These are phyloP conservation scores for Ophiostoma novo-ulmi DNA, from an alignment of 2,329 filamentous ascomycete species.

Conservation along the genomic window DNA sequence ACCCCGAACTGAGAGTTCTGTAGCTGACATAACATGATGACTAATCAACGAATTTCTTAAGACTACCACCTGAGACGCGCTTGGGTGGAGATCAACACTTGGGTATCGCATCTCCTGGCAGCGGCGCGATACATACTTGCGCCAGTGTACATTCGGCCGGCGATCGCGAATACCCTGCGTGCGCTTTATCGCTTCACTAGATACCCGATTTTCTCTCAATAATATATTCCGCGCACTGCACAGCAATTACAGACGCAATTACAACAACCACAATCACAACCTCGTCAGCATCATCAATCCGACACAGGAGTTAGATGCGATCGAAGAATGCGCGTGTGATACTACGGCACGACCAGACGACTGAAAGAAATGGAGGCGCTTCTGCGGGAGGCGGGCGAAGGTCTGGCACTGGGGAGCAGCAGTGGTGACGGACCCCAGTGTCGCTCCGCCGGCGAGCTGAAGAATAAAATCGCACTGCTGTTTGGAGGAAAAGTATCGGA, in stretches of 20 bases:
- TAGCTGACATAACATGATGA: not conserved
- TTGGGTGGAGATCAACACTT: not conserved
- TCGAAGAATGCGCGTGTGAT: not conserved
- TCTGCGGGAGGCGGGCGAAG: constrained; percentile 29
- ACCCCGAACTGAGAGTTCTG: too few relatives aligned
- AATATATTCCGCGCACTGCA: not conserved
- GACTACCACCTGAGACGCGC: not conserved
- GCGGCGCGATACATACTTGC: not conserved
- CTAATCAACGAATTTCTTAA: not conserved
- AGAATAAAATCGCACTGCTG: constrained; percentile 40
- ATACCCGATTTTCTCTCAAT: too few relatives aligned
- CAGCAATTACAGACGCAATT: too few relatives aligned
- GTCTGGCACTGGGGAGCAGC: constrained; percentile 28
- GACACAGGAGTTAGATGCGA: not conserved
- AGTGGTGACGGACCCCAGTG: constrained; percentile 31
- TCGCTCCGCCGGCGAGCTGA: constrained; percentile 43
- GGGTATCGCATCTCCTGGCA: not conserved
- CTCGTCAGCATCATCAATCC: not conserved
- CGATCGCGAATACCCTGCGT: not conserved
- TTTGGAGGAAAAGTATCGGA: constrained; percentile 42
- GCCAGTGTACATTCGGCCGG: not conserved
- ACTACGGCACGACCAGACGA: not conserved
- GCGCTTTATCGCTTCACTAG: not conserved
- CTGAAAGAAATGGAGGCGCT: constrained; percentile 33
- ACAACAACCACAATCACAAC: not conserved